Conservation (phyloP, 78 protist genomes). For the Dictyostelium firmibasis region DNA sequence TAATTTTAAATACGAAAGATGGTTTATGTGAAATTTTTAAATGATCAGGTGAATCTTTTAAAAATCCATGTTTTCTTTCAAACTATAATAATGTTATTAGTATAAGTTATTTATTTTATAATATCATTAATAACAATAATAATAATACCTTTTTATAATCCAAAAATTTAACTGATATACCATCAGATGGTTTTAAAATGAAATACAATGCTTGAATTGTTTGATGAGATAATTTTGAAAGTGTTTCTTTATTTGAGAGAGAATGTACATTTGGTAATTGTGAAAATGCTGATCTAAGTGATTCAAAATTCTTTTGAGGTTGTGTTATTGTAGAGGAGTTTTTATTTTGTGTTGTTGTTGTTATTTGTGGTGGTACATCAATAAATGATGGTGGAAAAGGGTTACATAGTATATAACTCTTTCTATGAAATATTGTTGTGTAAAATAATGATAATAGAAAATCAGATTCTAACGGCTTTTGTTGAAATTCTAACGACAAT, state of each 20-base stretch:
- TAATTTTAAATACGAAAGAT: neutral
- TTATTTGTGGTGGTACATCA: neutral
- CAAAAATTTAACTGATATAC: neutral
- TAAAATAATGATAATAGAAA: conserved; percentile 46
- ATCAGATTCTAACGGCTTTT: conserved; percentile 45
- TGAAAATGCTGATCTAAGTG: neutral
- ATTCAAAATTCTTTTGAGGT: conserved; percentile 20
- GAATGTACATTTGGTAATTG: conserved; percentile 1
- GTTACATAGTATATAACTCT: conserved; percentile 5
- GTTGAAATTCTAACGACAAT: neutral
- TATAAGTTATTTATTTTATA: neutral
- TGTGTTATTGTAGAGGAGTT: neutral
- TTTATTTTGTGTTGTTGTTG: neutral
- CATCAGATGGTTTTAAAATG: neutral
- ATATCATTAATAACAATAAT: no score
- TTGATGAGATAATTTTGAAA: neutral
- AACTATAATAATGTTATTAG: neutral
- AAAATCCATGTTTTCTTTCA: conserved; percentile 1
- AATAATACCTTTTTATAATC: neutral
- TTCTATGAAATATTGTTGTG: neutral
- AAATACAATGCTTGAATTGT: neutral
- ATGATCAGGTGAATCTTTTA: neutral
- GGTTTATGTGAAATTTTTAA: conserved; percentile 3
- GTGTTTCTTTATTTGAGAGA: neutral
- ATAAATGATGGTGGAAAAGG: conserved; percentile 42